Evolutionary conservation across 2,329 filamentous ascomycete species (phyloP).

Genomic region (Gnomoniopsis sp.): DNA sequence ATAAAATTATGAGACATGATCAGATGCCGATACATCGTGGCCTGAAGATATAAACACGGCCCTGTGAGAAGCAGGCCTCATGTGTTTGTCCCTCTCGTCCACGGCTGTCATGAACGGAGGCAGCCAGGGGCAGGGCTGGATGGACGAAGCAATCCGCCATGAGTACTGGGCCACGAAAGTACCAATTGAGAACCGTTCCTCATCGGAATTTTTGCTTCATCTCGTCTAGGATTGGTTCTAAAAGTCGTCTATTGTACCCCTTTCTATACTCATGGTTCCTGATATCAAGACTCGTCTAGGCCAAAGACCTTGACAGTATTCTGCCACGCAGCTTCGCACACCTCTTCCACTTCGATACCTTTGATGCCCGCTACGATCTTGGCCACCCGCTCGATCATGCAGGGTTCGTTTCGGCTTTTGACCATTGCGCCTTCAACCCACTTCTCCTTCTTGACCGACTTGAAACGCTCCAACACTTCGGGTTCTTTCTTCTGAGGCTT

Average conservation of each 20-base stretch:
- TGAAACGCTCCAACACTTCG: conserved; percentile 69
- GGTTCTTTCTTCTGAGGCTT: conserved; percentile 58
- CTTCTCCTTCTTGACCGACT: conserved; percentile 92
- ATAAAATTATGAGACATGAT: conserved; percentile 12
- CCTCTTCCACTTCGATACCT: conserved; percentile 71
- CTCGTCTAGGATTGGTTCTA: too few species aligned
- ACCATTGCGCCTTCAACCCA: conserved; percentile 86
- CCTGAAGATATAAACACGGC: too few species aligned
- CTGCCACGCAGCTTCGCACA: conserved; percentile 80
- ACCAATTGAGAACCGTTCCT: too few species aligned
- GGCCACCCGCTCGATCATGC: conserved; percentile 82
- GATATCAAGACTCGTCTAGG: conserved; percentile 44
- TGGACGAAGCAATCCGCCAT: too few species aligned
- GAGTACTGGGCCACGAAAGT: too few species aligned
- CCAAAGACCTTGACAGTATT: conserved; percentile 82
- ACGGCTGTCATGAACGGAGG: too few species aligned
- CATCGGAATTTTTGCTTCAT: too few species aligned
- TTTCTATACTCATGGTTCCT: conserved; percentile 24
- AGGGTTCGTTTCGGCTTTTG: conserved; percentile 93
- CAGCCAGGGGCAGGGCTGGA: too few species aligned
- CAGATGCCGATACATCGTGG: conserved; percentile 10
- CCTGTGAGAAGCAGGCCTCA: too few species aligned
- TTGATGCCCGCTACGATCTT: conserved; percentile 85
- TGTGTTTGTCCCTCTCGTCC: too few species aligned
- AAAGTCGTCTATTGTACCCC: not conserved